Conservation (phyloP, 2,329 filamentous ascomycete species). For the Cordyceps cicadae region DNA sequence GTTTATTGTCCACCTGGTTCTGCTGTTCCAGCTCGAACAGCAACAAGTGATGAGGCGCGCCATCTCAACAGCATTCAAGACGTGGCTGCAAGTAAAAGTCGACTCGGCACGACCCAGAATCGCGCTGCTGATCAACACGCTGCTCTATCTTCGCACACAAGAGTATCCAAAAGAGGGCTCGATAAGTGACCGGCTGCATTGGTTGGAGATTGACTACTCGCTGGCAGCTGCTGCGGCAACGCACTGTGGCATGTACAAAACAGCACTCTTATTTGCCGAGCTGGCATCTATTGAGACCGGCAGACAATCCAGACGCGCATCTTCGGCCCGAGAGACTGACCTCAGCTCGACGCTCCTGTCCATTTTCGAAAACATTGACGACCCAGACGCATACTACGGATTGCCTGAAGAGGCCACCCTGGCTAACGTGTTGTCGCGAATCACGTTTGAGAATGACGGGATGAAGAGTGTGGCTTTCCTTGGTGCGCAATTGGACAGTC, state of each 20-base stretch:
- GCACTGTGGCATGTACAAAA: slow-evolving; percentile 76
- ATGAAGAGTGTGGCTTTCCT: slow-evolving; percentile 83
- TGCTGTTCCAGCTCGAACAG: slow-evolving; percentile 59
- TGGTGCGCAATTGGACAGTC: slow-evolving; percentile 82
- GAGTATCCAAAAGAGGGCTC: slow-evolving; percentile 65
- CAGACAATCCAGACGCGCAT: slow-evolving; percentile 59
- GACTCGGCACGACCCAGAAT: slow-evolving; percentile 50
- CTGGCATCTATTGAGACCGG: slow-evolving; percentile 51
- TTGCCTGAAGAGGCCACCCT: slow-evolving; percentile 71
- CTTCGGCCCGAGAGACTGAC: slow-evolving; percentile 42
- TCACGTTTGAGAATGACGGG: slow-evolving; percentile 86
- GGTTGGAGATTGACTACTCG: slow-evolving; percentile 77
- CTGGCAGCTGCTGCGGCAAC: slow-evolving; percentile 64
- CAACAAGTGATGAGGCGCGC: slow-evolving; percentile 50
- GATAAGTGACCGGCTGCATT: slow-evolving; percentile 67
- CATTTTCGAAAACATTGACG: slow-evolving; percentile 88
- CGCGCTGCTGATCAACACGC: slow-evolving; percentile 64
- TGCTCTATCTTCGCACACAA: slow-evolving; percentile 85
- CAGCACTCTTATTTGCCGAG: slow-evolving; percentile 76
- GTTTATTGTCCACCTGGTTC: slow-evolving; percentile 74
- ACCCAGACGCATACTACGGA: slow-evolving; percentile 94
- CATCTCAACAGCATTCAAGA: slow-evolving; percentile 57
- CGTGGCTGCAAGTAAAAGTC: slow-evolving; percentile 46
- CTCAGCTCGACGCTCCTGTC: slow-evolving; percentile 63
- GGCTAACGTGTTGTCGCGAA: slow-evolving; percentile 65